Percentiles rank a stretch among this genome's conserved stretches.
phyloP scores from a whole-genome alignment of 2,329 filamentous ascomycete species.

The Xylaria polymorpha region DNA sequence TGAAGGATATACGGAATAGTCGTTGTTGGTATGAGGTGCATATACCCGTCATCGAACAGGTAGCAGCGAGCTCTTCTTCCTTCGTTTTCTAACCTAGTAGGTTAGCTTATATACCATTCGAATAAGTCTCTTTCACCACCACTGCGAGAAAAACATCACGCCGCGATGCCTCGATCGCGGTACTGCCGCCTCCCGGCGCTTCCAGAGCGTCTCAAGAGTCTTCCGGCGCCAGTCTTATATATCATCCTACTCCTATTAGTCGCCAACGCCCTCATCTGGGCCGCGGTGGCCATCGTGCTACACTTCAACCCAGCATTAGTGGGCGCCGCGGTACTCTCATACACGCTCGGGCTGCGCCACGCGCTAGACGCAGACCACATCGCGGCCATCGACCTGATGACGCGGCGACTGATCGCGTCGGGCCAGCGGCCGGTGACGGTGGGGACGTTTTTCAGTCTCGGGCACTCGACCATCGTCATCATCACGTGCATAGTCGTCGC shows the following conservation, averaged over 20 bases:
- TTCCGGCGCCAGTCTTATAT: constrained; percentile 53
- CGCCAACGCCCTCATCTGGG: constrained; percentile 68
- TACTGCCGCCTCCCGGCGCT: constrained; percentile 26
- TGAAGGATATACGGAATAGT: background rate
- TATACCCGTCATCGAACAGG: background rate
- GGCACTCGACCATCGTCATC: constrained; percentile 92
- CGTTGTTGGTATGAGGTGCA: background rate
- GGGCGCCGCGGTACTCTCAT: constrained; percentile 84
- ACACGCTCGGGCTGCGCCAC: constrained; percentile 89
- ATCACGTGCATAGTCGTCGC: constrained; percentile 92
- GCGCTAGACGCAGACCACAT: constrained; percentile 97
- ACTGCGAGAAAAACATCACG: background rate
- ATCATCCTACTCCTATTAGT: constrained; percentile 64
- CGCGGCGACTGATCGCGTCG: constrained; percentile 84
- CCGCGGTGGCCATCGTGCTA: constrained; percentile 63
- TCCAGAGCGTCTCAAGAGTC: constrained; percentile 42
- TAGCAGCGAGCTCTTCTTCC: background rate
- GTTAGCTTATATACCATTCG: background rate
- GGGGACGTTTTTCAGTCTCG: constrained; percentile 92
- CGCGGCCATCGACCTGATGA: constrained; percentile 92
- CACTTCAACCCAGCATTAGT: constrained; percentile 71
- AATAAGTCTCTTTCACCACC: background rate
- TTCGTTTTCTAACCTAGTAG: background rate
- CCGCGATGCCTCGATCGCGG: constrained; percentile 22
- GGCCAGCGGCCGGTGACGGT: constrained; percentile 90